Base-by-base conservation (phyloP, 2,329 filamentous ascomycete species). In the Diaporthe sp. region DNA sequence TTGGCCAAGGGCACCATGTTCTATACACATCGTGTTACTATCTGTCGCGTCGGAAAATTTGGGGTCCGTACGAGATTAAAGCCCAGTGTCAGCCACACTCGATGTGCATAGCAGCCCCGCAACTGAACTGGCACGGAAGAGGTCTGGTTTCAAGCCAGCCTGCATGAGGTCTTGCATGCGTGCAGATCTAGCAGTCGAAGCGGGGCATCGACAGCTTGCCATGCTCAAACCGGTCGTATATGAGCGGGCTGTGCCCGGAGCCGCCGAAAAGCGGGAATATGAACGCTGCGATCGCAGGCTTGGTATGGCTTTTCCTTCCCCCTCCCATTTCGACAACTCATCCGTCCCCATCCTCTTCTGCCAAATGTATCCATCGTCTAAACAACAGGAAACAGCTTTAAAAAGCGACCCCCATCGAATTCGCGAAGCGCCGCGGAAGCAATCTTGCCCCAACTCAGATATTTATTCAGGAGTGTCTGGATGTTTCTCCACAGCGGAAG, bases 111-210 rank as follows among this genome's bases (percentile, higher is more conserved):
- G 62, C 31, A 17, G 62, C 65, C 65, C 65, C 65, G 65, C 65
- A 68, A 68, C 44, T 39, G 62, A 53, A 39, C 46, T 5, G 22
- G 10, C 17, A 34, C 42, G 19, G 31, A 28, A 53, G 19, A 19
- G n/a, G 62, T 10, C 46, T 68, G 44, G 62, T 39, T 39, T 28
- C 28, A 31, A n/a, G 46, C 59, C 65, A 68, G 22, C 46, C 65
- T 68, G 65, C 65, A 67, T 49, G 42, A 53, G 49, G 65, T 68
- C 46, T 37, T 37, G 62, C 62, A 67, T 49, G 65, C 65, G 9
- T 67, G 65, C 46, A 17, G 44, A 51, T 9, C 46, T 12, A 53
- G 15, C 46, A 22, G 31, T 46, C n/a, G 19, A 53, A 51, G n/a
- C 7, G 65, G 59, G 44, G 31, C 34, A 19, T 15, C 3, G 44